Evolutionary conservation across 139 green algal species (phyloP).

Genomic region (Edaphochlamys debaryana): DNA sequence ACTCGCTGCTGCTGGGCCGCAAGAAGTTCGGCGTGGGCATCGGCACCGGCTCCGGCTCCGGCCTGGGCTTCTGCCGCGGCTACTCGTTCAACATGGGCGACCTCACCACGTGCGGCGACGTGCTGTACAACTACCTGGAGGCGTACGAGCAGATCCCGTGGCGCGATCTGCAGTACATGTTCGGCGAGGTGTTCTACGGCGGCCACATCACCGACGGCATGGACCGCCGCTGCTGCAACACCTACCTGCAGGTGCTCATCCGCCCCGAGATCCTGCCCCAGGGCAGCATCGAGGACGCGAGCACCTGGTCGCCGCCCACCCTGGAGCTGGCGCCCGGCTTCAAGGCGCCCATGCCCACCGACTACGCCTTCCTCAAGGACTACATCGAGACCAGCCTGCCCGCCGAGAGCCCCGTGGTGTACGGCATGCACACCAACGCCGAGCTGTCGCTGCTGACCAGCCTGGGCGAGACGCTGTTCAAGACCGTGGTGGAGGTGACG

Average conservation of each 20-base stretch:
- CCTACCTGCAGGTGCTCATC: constrained; percentile 89
- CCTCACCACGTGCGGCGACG: constrained; percentile 86
- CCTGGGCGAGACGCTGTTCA: constrained; percentile 87
- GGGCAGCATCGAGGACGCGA: constrained; percentile 57
- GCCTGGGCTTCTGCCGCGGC: constrained; percentile 88
- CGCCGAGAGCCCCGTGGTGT: constrained; percentile 82
- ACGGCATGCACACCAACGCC: constrained; percentile 90
- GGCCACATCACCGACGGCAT: constrained; percentile 90
- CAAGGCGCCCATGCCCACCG: constrained; percentile 73
- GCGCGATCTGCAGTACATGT: constrained; percentile 90
- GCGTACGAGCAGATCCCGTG: constrained; percentile 81
- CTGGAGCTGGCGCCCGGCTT: constrained; percentile 84
- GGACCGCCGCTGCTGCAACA: constrained; percentile 87
- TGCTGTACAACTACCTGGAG: constrained; percentile 90
- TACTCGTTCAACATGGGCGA: constrained; percentile 94
- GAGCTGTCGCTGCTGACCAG: constrained; percentile 85
- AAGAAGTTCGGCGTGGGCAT: constrained; percentile 93
- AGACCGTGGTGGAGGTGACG: constrained; percentile 79
- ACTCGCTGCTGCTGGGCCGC: constrained; percentile 87
- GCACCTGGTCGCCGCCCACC: constrained; percentile 62
- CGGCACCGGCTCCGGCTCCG: constrained; percentile 80
- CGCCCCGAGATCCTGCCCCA: constrained; percentile 75
- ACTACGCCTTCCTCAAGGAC: constrained; percentile 74
- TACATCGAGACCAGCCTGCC: constrained; percentile 84
- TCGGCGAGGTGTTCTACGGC: constrained; percentile 89